Evolutionary conservation across 1,284 basidiomycete genomes (phyloP).

Genomic region (Rhodotorula sp.): DNA sequence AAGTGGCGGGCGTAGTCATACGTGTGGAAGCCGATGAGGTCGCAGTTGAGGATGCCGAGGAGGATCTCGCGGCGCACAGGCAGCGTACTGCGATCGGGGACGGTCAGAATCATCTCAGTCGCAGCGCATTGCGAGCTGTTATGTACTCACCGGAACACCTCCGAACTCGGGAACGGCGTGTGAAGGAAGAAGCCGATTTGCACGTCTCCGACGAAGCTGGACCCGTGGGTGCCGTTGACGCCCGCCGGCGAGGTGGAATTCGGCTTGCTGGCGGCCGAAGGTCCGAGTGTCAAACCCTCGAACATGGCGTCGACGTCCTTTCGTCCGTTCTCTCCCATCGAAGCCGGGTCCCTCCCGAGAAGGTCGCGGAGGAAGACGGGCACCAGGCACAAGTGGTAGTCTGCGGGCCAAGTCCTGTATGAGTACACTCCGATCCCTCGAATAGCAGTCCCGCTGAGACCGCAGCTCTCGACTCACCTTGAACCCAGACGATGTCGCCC

Average conservation of each 20-base stretch:
- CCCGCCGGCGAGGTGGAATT: conserved; percentile 52
- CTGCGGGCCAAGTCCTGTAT: conserved; percentile 18
- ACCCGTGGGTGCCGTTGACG: conserved; percentile 47
- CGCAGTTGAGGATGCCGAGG: conserved; percentile 90
- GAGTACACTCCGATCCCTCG: background rate
- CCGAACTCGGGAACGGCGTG: conserved; percentile 96
- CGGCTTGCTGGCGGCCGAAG: conserved; percentile 4
- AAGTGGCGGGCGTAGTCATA: conserved; percentile 99
- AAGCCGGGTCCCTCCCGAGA: conserved; percentile 60
- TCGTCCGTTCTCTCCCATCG: conserved; percentile 64
- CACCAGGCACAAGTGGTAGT: conserved; percentile 77
- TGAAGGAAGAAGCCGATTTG: conserved; percentile 99
- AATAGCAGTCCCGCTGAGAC: background rate
- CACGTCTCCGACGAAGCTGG: conserved; percentile 52
- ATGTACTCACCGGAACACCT: conserved; percentile 82
- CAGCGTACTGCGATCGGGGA: conserved; percentile 64
- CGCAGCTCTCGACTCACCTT: conserved; percentile 53
- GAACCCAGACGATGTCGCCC: conserved; percentile 97
- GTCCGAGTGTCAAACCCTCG: conserved; percentile 55
- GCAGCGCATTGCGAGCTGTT: background rate
- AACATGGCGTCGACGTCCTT: conserved; percentile 55
- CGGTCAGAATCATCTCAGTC: background rate
- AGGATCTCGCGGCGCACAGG: conserved; percentile 96
- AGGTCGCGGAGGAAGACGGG: conserved; percentile 89
- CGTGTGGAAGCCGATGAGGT: conserved; percentile 98